Percentiles rank a stretch among this genome's conserved stretches.
Conservation (phyloP, 768 basidiomycete species). For the Suillus clintonianus region DNA sequence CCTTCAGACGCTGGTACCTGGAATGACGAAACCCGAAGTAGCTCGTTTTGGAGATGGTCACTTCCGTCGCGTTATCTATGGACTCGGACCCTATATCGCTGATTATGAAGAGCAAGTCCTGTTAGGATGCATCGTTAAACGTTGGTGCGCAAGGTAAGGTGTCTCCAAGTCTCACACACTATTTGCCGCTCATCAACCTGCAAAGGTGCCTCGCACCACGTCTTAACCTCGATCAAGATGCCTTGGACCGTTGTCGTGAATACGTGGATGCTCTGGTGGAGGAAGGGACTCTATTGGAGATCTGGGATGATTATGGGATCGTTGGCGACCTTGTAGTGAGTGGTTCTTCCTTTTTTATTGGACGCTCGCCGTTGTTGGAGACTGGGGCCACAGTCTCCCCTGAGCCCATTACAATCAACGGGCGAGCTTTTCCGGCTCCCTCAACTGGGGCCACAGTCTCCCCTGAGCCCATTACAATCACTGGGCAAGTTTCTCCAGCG, state of each 20-base stretch:
- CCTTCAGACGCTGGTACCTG: slow-evolving; percentile 21
- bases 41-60: slow-evolving; percentile 32
- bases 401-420: too few relatives aligned
- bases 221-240: slow-evolving; percentile 24
- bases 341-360: too few relatives aligned
- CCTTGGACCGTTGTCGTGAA: slow-evolving; percentile 14
- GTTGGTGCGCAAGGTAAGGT: slow-evolving; percentile 38
- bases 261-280: slow-evolving; percentile 23
- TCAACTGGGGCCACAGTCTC: too few relatives aligned
- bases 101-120: slow-evolving; percentile 43
- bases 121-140: slow-evolving; percentile 32
- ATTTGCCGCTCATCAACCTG: background rate
- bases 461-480: too few relatives aligned
- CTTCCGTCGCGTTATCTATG: slow-evolving; percentile 31
- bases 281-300: background rate
- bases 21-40: slow-evolving; percentile 30
- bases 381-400: too few relatives aligned
- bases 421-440: too few relatives aligned
- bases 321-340: too few relatives aligned
- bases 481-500: too few relatives aligned
- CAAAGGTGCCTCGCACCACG: slow-evolving; percentile 24
- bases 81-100: slow-evolving; percentile 40
- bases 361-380: too few relatives aligned
- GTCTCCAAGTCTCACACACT: background rate
- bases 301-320: too few relatives aligned